Conservation (phyloP, 2,329 filamentous ascomycete species). For the Colletotrichum viniferum region DNA sequence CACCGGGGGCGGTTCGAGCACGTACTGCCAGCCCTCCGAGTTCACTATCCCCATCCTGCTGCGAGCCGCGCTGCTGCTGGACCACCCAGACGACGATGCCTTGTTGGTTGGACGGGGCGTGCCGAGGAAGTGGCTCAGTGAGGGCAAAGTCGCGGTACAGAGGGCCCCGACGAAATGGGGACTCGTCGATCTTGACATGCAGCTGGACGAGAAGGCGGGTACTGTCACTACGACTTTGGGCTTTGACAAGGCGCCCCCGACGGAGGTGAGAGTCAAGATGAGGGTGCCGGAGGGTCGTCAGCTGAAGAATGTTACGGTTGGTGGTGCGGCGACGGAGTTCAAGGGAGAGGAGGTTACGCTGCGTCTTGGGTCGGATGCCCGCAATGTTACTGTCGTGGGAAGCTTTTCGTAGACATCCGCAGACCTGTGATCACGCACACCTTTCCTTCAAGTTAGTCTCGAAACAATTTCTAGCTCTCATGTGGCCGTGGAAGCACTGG, state of each 20-base stretch:
- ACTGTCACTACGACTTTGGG: background rate
- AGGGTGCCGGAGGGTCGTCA: background rate
- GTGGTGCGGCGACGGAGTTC: background rate
- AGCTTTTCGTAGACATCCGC: background rate
- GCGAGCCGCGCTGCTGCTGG: background rate
- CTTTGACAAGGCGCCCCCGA: background rate
- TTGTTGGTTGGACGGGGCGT: background rate
- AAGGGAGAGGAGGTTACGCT: background rate
- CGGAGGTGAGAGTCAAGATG: background rate
- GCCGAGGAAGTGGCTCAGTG: background rate
- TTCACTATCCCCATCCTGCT: background rate
- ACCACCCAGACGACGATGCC: background rate
- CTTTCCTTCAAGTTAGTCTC: background rate
- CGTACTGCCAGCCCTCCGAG: background rate
- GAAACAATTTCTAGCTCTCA: background rate
- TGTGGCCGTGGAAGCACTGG: background rate
- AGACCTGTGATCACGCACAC: fast-evolving
- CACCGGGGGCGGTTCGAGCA: slow-evolving; percentile 3
- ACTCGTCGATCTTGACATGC: background rate
- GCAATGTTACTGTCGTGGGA: background rate
- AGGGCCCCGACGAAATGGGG: background rate
- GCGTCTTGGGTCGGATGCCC: background rate
- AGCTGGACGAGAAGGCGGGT: background rate
- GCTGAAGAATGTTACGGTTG: background rate
- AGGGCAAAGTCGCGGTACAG: background rate